Conservation (phyloP, 2,329 filamentous ascomycete species). For the Xylariaceae sp. region DNA sequence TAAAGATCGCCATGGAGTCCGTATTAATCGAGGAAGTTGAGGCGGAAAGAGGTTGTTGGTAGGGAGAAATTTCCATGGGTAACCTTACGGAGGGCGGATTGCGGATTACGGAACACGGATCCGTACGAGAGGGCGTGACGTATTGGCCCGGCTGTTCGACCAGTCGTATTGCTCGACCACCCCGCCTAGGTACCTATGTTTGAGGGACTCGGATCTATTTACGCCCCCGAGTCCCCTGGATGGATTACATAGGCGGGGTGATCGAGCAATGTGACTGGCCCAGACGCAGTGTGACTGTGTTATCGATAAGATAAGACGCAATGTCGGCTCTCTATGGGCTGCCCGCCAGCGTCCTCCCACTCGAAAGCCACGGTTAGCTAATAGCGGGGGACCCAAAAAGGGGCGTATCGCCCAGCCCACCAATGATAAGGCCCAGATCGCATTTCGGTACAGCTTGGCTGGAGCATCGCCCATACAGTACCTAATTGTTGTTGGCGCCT, state of each 20-base stretch:
- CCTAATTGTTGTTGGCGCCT: conserved; percentile 18
- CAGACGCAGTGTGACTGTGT: background rate
- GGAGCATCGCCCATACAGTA: conserved; percentile 27
- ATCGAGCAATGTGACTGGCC: background rate
- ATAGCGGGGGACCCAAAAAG: conserved; percentile 25
- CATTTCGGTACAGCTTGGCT: conserved; percentile 17
- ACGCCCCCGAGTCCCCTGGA: background rate
- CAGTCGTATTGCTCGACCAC: too few species aligned
- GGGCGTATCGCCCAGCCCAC: conserved; percentile 30
- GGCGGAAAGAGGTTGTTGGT: too few species aligned
- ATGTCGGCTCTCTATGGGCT: background rate
- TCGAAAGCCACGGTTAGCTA: background rate
- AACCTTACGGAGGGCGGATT: too few species aligned
- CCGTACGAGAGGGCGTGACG: too few species aligned
- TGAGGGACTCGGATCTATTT: too few species aligned
- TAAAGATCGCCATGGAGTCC: too few species aligned
- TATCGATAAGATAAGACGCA: background rate
- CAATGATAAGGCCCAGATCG: conserved; percentile 25
- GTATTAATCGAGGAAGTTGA: too few species aligned
- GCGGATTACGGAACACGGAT: too few species aligned
- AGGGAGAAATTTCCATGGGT: too few species aligned
- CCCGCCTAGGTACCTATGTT: background rate
- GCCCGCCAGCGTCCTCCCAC: background rate
- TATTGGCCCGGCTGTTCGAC: too few species aligned
- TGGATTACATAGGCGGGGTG: background rate